phyloP scores from a whole-genome alignment of 352 stramenopile genomes.

The Bremia lactucae region DNA sequence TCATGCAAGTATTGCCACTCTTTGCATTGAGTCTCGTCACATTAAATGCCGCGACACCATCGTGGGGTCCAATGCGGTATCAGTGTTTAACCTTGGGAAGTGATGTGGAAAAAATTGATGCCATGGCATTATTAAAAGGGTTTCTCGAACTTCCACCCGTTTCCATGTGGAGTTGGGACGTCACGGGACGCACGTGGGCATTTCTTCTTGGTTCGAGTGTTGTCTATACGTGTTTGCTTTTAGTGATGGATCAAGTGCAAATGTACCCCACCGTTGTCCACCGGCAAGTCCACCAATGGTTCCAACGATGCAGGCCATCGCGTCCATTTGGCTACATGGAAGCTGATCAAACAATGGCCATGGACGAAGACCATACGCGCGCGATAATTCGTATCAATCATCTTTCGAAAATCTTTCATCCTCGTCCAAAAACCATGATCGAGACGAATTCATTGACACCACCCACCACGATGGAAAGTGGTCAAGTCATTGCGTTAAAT shows the following conservation, averaged over 20 bases:
- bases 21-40: constrained; percentile 41
- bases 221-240: constrained; percentile 39
- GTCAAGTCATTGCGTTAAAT: constrained; percentile 57
- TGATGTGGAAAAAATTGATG: constrained; percentile 8
- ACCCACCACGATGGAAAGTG: constrained; percentile 26
- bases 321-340: constrained; percentile 18
- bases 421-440: constrained; percentile 5
- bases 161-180: constrained; percentile 43
- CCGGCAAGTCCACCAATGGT: constrained; percentile 17
- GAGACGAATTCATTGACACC: constrained; percentile 2
- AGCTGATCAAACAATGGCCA: constrained; percentile 13
- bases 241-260: constrained; percentile 48
- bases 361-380: constrained; percentile 19
- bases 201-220: constrained; percentile 31
- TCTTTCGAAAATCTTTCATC: constrained; percentile 61
- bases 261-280: constrained; percentile 60
- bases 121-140: constrained; percentile 11
- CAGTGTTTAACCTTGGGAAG: constrained; percentile 27
- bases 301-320: constrained; percentile 14
- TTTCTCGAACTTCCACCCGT: neutral
- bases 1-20: constrained; percentile 51
- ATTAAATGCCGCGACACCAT: constrained; percentile 41
- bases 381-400: constrained; percentile 39
- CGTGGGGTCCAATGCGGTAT: constrained; percentile 28
- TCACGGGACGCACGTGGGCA: constrained; percentile 30